phyloP scores from a whole-genome alignment of 202 grass and related monocot genomes.

The Brachypodium distachyon region DNA sequence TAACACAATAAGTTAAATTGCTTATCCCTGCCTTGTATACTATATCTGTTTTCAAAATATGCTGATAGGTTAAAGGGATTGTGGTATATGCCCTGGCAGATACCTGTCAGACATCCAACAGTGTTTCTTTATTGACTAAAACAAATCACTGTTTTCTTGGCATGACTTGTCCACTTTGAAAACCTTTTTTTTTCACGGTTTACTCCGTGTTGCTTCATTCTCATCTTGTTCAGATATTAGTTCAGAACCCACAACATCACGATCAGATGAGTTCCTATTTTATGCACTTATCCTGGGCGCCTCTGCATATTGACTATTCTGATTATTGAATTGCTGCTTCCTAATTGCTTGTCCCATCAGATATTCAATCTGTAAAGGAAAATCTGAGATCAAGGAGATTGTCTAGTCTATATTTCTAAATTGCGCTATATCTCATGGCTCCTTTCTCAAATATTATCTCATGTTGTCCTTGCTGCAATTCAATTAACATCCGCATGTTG shows the following conservation, averaged over 20 bases:
- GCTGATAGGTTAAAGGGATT: background rate
- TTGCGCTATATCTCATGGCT: background rate
- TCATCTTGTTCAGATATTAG: background rate
- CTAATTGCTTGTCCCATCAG: background rate
- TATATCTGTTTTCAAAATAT: background rate
- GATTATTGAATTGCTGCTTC: background rate
- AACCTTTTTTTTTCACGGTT: background rate
- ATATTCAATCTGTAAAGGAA: constrained; percentile 1
- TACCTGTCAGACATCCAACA: background rate
- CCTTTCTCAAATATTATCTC: background rate
- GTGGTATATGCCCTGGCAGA: background rate
- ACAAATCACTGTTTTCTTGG: background rate
- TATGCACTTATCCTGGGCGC: background rate
- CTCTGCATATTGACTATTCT: background rate
- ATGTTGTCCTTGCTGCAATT: background rate
- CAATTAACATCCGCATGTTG: background rate
- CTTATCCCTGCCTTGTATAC: background rate
- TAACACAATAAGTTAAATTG: background rate
- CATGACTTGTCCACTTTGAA: background rate
- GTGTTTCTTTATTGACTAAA: background rate
- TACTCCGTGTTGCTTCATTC: background rate
- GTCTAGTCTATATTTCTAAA: background rate
- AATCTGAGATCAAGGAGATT: background rate
- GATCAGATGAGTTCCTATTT: background rate
- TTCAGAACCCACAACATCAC: background rate